These are phyloP conservation scores for Ustilago nuda DNA, from an alignment of 1,284 basidiomycete species.

Conservation along the genomic window DNA sequence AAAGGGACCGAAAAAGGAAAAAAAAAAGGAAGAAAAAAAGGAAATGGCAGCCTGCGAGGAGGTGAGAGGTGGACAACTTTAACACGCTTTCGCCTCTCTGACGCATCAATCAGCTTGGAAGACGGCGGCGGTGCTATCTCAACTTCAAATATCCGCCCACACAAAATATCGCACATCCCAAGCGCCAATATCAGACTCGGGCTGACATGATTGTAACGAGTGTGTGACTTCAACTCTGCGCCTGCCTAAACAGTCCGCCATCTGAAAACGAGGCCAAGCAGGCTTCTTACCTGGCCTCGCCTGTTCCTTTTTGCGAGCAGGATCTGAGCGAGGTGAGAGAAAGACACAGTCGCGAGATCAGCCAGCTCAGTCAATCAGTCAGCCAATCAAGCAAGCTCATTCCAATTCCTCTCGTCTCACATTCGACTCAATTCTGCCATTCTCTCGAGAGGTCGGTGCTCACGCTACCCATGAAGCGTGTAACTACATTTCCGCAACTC, in stretches of 20 bases:
- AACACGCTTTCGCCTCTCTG: background rate
- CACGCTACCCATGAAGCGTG: slow-evolving; percentile 9
- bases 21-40: background rate
- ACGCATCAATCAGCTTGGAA: background rate
- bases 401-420: slow-evolving; percentile 11
- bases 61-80: background rate
- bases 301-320: background rate
- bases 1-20: background rate
- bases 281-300: background rate
- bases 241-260: slow-evolving; percentile 2
- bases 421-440: background rate
- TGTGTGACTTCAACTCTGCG: background rate
- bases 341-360: background rate
- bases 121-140: background rate
- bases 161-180: background rate
- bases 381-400: background rate
- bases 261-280: slow-evolving; percentile 6
- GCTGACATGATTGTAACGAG: background rate
- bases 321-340: slow-evolving; percentile 1
- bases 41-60: background rate
- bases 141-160: background rate
- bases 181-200: background rate
- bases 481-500: slow-evolving; percentile 9
- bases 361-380: slow-evolving; percentile 3
- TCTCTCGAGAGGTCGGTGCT: slow-evolving; percentile 25